phyloP scores from a whole-genome alignment of 352 stramenopile species.

The Phytophthora nicotianae region DNA sequence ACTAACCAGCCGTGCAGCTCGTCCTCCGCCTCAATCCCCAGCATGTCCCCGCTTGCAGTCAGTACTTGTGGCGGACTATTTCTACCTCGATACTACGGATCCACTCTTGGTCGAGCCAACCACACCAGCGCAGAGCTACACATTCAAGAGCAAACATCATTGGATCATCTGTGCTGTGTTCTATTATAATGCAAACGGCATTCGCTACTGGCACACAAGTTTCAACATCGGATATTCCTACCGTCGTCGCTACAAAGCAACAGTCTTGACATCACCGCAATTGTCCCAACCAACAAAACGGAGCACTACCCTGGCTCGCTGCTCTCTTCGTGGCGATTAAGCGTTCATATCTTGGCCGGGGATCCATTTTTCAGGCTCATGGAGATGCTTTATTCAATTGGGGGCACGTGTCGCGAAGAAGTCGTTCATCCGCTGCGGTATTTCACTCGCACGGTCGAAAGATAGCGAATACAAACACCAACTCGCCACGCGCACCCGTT shows the following conservation, averaged over 20 bases:
- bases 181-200: not conserved
- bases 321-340: not conserved
- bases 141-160: too few relatives aligned
- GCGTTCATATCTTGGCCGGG: constrained; percentile 5
- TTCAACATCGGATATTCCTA: too few relatives aligned
- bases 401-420: constrained; percentile 24
- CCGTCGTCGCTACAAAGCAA: not conserved
- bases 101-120: too few relatives aligned
- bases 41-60: constrained; percentile 17
- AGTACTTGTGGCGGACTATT: too few relatives aligned
- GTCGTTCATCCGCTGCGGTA: constrained; percentile 11
- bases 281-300: constrained; percentile 5
- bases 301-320: not conserved
- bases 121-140: too few relatives aligned
- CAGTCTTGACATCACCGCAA: not conserved
- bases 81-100: too few relatives aligned
- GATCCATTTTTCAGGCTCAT: constrained; percentile 33
- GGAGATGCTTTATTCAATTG: constrained; percentile 41
- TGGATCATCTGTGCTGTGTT: not conserved
- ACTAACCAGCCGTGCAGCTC: constrained; percentile 63
- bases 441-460: constrained; percentile 23
- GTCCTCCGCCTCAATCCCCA: constrained; percentile 41
- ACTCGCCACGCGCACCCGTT: constrained; percentile 29
- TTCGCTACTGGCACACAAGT: not conserved
- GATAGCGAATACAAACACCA: constrained; percentile 19